Percentiles rank a stretch among this genome's conserved stretches.
Conservation (phyloP, 202 grass and related monocot genomes). For the Carex arenaria region DNA sequence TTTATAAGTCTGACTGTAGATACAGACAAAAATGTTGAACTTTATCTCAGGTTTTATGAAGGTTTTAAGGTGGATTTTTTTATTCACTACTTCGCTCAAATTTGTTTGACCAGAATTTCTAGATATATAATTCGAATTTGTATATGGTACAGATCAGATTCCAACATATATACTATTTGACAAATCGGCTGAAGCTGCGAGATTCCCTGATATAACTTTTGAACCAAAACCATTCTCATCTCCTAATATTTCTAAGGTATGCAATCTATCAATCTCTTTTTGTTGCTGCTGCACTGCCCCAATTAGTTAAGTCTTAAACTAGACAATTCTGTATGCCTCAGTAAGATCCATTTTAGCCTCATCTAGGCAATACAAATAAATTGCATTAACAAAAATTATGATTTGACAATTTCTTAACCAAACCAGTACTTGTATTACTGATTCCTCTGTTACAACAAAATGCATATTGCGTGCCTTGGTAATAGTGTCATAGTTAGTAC, state of each 20-base stretch:
- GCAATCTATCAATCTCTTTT: slow-evolving; percentile 14
- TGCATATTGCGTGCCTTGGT: not conserved
- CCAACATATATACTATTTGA: slow-evolving; percentile 97
- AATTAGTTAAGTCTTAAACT: not conserved
- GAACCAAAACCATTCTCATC: slow-evolving; percentile 64
- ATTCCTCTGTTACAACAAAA: not conserved
- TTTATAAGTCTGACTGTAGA: slow-evolving; percentile 1
- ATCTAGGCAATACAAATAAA: not conserved
- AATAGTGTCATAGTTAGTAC: not conserved
- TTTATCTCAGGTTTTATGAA: not conserved
- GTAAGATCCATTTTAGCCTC: not conserved
- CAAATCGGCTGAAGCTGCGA: slow-evolving; percentile 62
- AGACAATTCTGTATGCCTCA: not conserved
- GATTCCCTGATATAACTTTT: slow-evolving; percentile 68
- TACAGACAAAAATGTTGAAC: not conserved
- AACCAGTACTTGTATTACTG: not conserved
- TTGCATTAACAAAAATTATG: not conserved
- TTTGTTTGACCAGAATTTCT: not conserved
- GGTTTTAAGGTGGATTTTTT: not conserved
- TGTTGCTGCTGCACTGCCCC: not conserved
- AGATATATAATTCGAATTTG: not conserved
- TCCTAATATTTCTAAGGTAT: slow-evolving; percentile 70
- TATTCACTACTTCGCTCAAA: not conserved
- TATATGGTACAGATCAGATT: slow-evolving; percentile 66
- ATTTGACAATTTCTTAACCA: not conserved